A percentile compares a stretch with the other conserved stretches of the same genome.
phyloP scores from a whole-genome alignment of 2,329 filamentous ascomycete genomes.

The Colletotrichum eremochloae region DNA sequence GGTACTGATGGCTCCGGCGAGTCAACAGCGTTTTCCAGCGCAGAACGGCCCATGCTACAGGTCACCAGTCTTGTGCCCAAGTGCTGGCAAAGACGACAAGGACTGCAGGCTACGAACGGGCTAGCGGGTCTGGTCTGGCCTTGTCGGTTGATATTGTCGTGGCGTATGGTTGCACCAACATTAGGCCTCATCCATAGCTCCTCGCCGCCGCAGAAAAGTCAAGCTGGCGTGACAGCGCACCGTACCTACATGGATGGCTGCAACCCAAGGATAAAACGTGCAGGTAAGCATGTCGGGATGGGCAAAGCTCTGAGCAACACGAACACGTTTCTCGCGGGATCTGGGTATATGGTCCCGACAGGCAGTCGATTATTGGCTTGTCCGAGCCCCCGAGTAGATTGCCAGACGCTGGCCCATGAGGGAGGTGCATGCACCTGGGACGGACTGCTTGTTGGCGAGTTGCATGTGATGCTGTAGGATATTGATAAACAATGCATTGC shows the following conservation, averaged over 20 bases:
- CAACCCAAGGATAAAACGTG: slow-evolving; percentile 20
- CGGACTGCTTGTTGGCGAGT: neutral
- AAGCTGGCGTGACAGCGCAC: slow-evolving; percentile 35
- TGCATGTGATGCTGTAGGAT: slow-evolving; percentile 6
- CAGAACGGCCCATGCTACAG: slow-evolving; percentile 33
- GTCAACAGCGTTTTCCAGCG: slow-evolving; percentile 29
- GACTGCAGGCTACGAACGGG: slow-evolving; percentile 9
- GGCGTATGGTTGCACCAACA: slow-evolving; percentile 12
- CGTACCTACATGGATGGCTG: slow-evolving; percentile 8
- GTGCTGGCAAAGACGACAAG: slow-evolving; percentile 13
- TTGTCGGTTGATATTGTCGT: slow-evolving; percentile 10
- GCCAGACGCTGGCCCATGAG: slow-evolving; percentile 3
- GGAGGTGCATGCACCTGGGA: neutral
- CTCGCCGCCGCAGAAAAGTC: slow-evolving; percentile 8
- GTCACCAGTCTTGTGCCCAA: slow-evolving; percentile 30
- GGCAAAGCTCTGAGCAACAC: slow-evolving; percentile 22
- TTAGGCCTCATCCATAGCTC: slow-evolving; percentile 10
- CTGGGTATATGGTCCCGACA: slow-evolving; percentile 8
- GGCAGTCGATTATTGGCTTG: slow-evolving; percentile 24
- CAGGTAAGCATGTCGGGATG: slow-evolving; percentile 16
- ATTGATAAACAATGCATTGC: neutral
- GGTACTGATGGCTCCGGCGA: slow-evolving; percentile 38
- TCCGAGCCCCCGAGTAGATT: neutral
- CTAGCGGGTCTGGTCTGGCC: neutral
- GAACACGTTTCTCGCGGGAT: slow-evolving; percentile 32